These are phyloP conservation scores for Henckelia pumila DNA, from an alignment of 257 asterid species.

Conservation along the genomic window DNA sequence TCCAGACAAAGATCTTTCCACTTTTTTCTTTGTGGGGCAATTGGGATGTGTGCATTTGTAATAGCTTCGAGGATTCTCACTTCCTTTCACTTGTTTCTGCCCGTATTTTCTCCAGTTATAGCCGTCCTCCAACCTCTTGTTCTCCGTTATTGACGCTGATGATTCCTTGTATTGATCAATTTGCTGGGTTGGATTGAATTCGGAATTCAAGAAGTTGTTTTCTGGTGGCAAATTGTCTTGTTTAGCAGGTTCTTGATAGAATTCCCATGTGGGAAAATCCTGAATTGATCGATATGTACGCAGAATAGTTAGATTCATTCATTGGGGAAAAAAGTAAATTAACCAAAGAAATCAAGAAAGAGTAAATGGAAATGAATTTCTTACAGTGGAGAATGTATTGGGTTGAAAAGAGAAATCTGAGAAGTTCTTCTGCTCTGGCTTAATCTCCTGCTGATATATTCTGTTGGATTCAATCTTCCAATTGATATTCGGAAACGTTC, in stretches of 20 bases:
- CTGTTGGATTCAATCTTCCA: constrained; percentile 44
- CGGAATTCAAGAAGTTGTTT: constrained; percentile 28
- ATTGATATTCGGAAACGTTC: constrained; percentile 52
- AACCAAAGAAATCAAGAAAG: constrained; percentile 6
- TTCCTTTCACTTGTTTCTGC: constrained; percentile 87
- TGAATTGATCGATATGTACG: not conserved
- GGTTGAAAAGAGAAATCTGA: constrained; percentile 67
- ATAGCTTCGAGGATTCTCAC: constrained; percentile 87
- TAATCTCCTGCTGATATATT: constrained; percentile 27
- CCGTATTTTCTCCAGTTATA: constrained; percentile 94
- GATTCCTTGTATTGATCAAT: constrained; percentile 36
- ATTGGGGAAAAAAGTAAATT: not conserved
- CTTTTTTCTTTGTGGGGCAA: constrained; percentile 76
- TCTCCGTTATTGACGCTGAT: constrained; percentile 35
- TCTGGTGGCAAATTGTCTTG: constrained; percentile 32
- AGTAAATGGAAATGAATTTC: not conserved
- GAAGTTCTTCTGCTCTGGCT: constrained; percentile 42
- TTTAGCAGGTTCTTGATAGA: constrained; percentile 33
- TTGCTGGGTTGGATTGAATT: constrained; percentile 32
- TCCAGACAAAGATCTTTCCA: constrained; percentile 66
- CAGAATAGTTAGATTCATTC: not conserved
- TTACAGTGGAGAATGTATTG: constrained; percentile 3
- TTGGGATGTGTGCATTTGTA: constrained; percentile 74
- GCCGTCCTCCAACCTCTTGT: constrained; percentile 61
- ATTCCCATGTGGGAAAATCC: constrained; percentile 37